A percentile compares a stretch with the other conserved stretches of the same genome.
These are phyloP conservation scores for California macrophylla DNA, from an alignment of 441 rosid genomes.

Conservation along the genomic window DNA sequence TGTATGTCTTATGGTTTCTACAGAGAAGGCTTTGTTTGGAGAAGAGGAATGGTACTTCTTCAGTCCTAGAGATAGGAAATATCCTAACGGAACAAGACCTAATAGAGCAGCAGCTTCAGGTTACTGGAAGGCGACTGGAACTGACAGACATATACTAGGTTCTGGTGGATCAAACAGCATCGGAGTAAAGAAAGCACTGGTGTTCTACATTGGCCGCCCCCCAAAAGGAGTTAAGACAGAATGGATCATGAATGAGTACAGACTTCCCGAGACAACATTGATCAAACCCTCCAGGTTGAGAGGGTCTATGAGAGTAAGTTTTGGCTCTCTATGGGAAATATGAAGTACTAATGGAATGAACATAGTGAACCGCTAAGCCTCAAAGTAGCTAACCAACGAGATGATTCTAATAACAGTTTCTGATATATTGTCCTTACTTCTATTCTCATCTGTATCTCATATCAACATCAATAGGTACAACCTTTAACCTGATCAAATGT, in stretches of 20 bases:
- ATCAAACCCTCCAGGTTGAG: conserved; percentile 23
- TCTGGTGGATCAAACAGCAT: conserved; percentile 24
- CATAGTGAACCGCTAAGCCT: too few relatives aligned
- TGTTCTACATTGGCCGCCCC: conserved; percentile 39
- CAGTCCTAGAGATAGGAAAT: conserved; percentile 48
- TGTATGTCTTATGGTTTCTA: conserved; percentile 3
- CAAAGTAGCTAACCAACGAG: too few relatives aligned
- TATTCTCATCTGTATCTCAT: too few relatives aligned
- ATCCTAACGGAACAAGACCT: conserved; percentile 47
- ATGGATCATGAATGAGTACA: conserved; percentile 48
- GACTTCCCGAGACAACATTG: conserved; percentile 22
- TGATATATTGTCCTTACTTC: too few relatives aligned
- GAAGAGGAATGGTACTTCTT: conserved; percentile 50
- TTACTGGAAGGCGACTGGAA: conserved; percentile 44
- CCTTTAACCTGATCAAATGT: background rate
- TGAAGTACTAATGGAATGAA: too few relatives aligned
- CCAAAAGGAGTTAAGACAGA: conserved; percentile 40
- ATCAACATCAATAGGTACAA: background rate
- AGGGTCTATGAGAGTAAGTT: conserved; percentile 47
- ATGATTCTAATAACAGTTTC: background rate
- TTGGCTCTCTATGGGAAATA: too few relatives aligned
- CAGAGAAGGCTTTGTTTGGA: conserved; percentile 46
- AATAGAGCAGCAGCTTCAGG: conserved; percentile 47
- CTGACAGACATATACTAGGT: conserved; percentile 36
- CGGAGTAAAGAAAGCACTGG: conserved; percentile 48